Base-by-base conservation (phyloP, 176 grass and related monocot genomes). In the Poa pratensis region DNA sequence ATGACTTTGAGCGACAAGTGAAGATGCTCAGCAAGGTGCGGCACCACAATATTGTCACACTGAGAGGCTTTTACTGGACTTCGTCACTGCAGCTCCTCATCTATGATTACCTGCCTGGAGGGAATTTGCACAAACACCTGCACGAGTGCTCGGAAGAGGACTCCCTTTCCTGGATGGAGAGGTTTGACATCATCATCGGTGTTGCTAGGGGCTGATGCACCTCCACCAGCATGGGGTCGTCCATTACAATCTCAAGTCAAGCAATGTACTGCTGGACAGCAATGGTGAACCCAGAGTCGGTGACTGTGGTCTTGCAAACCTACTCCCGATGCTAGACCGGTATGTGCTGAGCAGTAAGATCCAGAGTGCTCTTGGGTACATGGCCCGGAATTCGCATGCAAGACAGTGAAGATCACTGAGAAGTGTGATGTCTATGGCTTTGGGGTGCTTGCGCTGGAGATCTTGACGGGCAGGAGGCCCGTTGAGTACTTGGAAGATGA, bases 401-500 rank as follows among this genome's bases (percentile, higher is more conserved):
- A 89, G 81, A 95, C 91, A 0, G 91, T 98, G 67, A 98, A 98
- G 83, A 95, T 98, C 19, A 98, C 93, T 0, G 96, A 98, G 74
- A 95, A 95, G 75, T 98, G 96, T 0, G 96, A 98, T 5, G 81
- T 98, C 9, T 98, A 95, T 26, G 96, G 96, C 46, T 98, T 95
- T 35, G 96, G 96, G 15, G 78, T 95, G 42, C 83, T 98, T 35
- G 27, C 87, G 11, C 77, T 98, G 57, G 96, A 98, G 89, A 76
- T 92, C 50, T 60, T 95, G 71, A 94, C 93, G 0, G 93, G 96
- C 43, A 91, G 87, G 87, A 85, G 80, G 48, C 96, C 96, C 0
- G 91, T 95, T 1, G 93, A 98, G 83, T 98, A 98, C 88, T 87
- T 98, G 89, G 96, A 98, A 85, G 96, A 98, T 42, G 96, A 98